Conservation (phyloP, 2,329 filamentous ascomycete genomes). For the Exophiala mesophila region DNA sequence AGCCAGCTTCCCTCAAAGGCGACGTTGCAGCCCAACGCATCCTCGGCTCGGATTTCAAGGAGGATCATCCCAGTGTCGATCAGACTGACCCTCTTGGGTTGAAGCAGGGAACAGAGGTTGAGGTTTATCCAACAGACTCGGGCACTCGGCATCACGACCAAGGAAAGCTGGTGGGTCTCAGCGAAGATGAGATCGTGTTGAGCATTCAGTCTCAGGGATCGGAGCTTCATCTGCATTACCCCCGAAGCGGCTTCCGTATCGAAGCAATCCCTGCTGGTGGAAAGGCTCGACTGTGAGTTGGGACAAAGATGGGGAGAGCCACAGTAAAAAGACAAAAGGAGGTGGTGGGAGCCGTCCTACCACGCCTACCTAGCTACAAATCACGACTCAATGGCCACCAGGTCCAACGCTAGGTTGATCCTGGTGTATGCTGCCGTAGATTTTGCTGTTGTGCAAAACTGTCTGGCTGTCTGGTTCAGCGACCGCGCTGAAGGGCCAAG, state of each 20-base stretch:
- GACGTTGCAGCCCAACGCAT: conserved; percentile 51
- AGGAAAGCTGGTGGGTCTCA: conserved; percentile 52
- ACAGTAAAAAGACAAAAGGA: too few species aligned
- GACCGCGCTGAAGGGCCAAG: too few species aligned
- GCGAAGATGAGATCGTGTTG: conserved; percentile 54
- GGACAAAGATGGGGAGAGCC: too few species aligned
- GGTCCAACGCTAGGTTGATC: too few species aligned
- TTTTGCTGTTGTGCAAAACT: too few species aligned
- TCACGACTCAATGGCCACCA: too few species aligned
- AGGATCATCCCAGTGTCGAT: conserved; percentile 44
- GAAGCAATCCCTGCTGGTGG: conserved; percentile 11
- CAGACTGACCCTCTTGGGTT: conserved; percentile 50
- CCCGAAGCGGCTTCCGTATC: conserved; percentile 42
- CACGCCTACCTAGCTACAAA: too few species aligned
- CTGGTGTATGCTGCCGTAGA: too few species aligned
- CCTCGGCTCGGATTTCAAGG: conserved; percentile 42
- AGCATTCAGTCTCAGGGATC: conserved; percentile 43
- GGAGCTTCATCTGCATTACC: conserved; percentile 55
- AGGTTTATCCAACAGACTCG: conserved; percentile 59
- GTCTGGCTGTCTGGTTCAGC: too few species aligned
- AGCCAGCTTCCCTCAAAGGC: conserved; percentile 46
- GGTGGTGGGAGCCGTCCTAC: too few species aligned
- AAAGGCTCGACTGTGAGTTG: conserved; percentile 19
- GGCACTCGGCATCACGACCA: conserved; percentile 56
- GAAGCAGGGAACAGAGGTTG: conserved; percentile 50